A percentile compares a stretch with the other conserved stretches of the same genome.
Conservation (phyloP, 1,284 basidiomycete genomes). For the Pterula multifida region DNA sequence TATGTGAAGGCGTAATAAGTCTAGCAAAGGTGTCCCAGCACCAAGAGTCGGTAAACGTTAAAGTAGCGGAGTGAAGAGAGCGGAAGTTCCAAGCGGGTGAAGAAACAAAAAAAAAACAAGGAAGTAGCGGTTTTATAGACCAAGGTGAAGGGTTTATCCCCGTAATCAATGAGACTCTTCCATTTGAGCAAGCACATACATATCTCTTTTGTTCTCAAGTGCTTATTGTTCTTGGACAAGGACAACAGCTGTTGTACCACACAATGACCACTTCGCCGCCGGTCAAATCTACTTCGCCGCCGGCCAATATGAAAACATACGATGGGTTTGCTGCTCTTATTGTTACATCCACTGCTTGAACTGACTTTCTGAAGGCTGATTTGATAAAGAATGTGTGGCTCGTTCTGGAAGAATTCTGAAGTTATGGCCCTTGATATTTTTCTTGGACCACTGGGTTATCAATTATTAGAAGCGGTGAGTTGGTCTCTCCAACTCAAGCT, state of each 20-base stretch:
- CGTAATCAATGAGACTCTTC: not conserved
- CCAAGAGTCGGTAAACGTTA: not conserved
- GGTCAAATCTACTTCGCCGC: no score
- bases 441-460: no score
- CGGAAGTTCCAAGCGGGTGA: not conserved
- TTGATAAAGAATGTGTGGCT: no score
- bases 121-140: not conserved
- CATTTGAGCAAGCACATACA: not conserved
- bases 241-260: not conserved
- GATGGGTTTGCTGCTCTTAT: no score
- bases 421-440: no score
- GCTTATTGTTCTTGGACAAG: not conserved
- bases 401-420: no score
- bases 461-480: no score
- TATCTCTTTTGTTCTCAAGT: not conserved
- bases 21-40: constrained; percentile 1
- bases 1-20: not conserved
- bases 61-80: not conserved
- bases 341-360: no score
- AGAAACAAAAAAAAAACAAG: not conserved
- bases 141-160: not conserved
- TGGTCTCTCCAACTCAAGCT: no score
- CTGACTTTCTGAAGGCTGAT: no score
- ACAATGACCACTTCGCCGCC: no score
- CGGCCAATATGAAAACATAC: no score